Evolutionary conservation across 148 eudicot species (phyloP).

Genomic region (Persicaria maculosa): DNA sequence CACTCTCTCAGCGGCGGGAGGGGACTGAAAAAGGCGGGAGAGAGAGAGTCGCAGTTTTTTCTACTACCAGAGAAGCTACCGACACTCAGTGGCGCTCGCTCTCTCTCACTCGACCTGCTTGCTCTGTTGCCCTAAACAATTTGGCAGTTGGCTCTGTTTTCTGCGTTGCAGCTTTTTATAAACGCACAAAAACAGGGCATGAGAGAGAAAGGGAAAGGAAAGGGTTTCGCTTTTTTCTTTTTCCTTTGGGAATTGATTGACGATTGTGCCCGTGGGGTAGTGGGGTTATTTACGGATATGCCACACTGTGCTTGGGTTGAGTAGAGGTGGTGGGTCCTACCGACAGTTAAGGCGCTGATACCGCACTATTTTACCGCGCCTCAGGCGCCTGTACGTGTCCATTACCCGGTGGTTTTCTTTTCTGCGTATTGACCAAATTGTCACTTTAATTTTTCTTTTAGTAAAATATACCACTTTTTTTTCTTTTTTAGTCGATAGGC

Average conservation of each 20-base stretch:
- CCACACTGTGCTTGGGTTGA: constrained; percentile 1
- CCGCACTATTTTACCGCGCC: not conserved
- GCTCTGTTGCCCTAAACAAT: constrained; percentile 1
- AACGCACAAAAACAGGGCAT: constrained; percentile 1
- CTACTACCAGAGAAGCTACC: not conserved
- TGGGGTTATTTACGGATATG: not conserved
- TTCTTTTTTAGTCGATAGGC: not conserved
- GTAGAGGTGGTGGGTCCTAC: not conserved
- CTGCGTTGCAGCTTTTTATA: not conserved
- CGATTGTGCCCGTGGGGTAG: not conserved
- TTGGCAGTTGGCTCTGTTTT: constrained; percentile 14
- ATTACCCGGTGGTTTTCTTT: not conserved
- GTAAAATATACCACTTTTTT: not conserved
- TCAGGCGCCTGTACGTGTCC: constrained; percentile 3
- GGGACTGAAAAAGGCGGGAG: not conserved
- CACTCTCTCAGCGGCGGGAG: too few relatives aligned
- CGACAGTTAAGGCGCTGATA: constrained; percentile 11
- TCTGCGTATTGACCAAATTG: not conserved
- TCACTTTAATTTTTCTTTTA: not conserved
- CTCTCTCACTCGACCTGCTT: not conserved
- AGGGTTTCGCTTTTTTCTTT: constrained; percentile 1
- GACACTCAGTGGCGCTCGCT: constrained; percentile 4
- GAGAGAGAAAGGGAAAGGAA: not conserved
- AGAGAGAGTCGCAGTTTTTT: too few relatives aligned
- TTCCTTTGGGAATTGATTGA: not conserved